Percentiles rank a stretch among this genome's conserved stretches.
These are phyloP conservation scores for Rutidosis leptorrhynchoides DNA, from an alignment of 129 eudicot species.

Conservation along the genomic window DNA sequence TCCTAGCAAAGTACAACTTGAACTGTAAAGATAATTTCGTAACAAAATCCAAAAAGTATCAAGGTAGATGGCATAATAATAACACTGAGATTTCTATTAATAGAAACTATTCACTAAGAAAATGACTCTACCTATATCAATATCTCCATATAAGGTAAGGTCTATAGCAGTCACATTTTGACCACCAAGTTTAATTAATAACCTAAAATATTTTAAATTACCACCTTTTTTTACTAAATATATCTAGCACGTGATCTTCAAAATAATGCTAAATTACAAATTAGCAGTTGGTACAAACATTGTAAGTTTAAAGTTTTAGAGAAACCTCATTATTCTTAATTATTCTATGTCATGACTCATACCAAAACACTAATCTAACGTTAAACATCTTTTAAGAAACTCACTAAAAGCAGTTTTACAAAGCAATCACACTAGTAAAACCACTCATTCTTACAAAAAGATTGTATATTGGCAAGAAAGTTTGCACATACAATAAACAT, in stretches of 20 bases:
- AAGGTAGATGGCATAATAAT: conserved; percentile 14
- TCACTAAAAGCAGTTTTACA: not conserved
- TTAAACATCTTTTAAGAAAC: not conserved
- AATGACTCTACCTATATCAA: conserved; percentile 13
- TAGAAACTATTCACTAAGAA: not conserved
- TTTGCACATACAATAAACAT: not conserved
- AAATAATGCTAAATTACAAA: not conserved
- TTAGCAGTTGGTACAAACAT: too few species aligned
- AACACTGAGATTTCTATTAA: conserved; percentile 1
- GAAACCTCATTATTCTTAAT: not conserved
- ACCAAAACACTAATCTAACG: not conserved
- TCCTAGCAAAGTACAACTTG: not conserved
- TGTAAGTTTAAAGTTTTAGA: too few species aligned
- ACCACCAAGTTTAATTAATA: not conserved
- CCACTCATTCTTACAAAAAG: not conserved
- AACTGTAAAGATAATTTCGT: not conserved
- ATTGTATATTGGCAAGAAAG: not conserved
- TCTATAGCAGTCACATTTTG: not conserved
- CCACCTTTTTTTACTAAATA: not conserved
- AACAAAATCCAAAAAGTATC: not conserved
- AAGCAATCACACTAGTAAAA: not conserved
- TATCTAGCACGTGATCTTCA: not conserved
- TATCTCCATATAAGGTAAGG: conserved; percentile 5
- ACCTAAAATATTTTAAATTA: not conserved
- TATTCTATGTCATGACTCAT: not conserved